Percentiles rank a stretch among this genome's conserved stretches.
Conservation (phyloP, 768 basidiomycete species). For the Nidula microcarpa region DNA sequence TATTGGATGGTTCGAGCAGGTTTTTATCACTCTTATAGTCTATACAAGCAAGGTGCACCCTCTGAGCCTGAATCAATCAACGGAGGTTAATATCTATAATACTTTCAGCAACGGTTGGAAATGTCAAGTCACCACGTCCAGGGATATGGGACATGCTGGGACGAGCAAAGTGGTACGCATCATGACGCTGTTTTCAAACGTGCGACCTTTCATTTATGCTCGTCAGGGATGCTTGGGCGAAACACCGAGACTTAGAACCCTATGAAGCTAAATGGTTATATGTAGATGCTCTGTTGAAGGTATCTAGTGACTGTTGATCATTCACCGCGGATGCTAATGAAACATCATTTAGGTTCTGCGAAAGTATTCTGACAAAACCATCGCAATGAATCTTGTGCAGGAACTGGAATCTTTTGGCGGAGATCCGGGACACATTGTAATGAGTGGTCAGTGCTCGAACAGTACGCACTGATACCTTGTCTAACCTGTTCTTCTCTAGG, state of each 20-base stretch:
- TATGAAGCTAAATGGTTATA: conserved; percentile 87
- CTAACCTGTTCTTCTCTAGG: conserved; percentile 20
- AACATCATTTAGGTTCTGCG: conserved; percentile 60
- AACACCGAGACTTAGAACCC: conserved; percentile 77
- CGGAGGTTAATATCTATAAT: conserved; percentile 4
- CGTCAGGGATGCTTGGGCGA: conserved; percentile 91
- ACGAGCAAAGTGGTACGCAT: conserved; percentile 85
- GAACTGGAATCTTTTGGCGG: conserved; percentile 78
- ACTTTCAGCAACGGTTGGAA: conserved; percentile 78
- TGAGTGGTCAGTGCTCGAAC: conserved; percentile 49
- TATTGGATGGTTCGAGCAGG: not conserved
- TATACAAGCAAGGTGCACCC: conserved; percentile 86
- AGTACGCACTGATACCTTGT: not conserved
- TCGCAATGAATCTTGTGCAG: conserved; percentile 68
- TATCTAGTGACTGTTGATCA: conserved; percentile 14
- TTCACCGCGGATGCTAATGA: not conserved
- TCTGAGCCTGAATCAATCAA: conserved; percentile 1
- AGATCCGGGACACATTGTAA: conserved; percentile 58
- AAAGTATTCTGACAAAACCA: conserved; percentile 81
- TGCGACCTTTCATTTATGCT: not conserved
- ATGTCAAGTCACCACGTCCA: conserved; percentile 75
- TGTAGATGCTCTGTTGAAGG: conserved; percentile 85
- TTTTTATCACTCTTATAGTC: conserved; percentile 35
- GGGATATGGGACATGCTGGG: conserved; percentile 90
- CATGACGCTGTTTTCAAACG: not conserved